A percentile compares a stretch with the other conserved stretches of the same genome.
These are phyloP conservation scores for Fraxinus ornus DNA, from an alignment of 305 asterid genomes.

Conservation along the genomic window DNA sequence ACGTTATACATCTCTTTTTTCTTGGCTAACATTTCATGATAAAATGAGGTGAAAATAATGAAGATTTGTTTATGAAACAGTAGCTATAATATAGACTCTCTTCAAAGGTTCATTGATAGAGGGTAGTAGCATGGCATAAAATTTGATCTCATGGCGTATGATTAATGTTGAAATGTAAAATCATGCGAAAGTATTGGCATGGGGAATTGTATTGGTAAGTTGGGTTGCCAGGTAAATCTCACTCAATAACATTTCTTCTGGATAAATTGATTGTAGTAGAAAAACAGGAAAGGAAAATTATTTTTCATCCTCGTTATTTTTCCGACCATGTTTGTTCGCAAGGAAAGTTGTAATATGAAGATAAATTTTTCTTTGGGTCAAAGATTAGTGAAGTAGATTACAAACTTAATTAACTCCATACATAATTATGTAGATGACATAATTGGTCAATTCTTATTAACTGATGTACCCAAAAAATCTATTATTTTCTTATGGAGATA, in stretches of 20 bases:
- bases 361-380: neutral
- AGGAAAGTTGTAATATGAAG: neutral
- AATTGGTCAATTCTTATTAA: neutral
- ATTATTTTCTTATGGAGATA: neutral
- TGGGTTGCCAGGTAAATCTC: neutral
- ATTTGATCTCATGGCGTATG: slow-evolving; percentile 8
- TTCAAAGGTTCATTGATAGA: slow-evolving; percentile 7
- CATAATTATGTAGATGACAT: neutral
- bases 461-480: neutral
- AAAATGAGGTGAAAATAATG: neutral
- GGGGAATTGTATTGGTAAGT: neutral
- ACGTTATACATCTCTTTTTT: neutral
- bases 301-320: neutral
- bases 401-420: neutral
- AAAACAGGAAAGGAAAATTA: neutral
- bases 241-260: neutral
- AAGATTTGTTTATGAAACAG: neutral
- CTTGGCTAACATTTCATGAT: neutral
- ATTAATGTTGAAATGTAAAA: neutral
- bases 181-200: neutral
- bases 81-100: neutral
- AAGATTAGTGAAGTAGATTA: neutral
- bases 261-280: neutral
- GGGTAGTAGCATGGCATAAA: neutral
- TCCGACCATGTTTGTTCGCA: neutral